phyloP scores from a whole-genome alignment of 306 rosid species.

The Quercus gilva region DNA sequence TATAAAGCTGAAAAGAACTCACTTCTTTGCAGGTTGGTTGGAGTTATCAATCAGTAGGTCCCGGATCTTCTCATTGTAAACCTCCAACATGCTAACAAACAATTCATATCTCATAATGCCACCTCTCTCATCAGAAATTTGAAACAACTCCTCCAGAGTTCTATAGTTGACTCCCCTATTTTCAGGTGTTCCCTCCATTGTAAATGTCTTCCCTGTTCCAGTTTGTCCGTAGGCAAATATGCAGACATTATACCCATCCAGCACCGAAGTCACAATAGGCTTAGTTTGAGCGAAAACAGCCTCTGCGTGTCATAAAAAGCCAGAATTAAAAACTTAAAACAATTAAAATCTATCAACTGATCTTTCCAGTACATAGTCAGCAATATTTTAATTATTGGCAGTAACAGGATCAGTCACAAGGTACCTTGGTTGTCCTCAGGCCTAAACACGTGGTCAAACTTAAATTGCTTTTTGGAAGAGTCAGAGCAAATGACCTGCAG shows the following conservation, averaged over 20 bases:
- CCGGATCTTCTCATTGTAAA: constrained; percentile 87
- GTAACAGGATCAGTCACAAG: neutral
- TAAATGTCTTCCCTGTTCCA: constrained; percentile 96
- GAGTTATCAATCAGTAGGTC: constrained; percentile 84
- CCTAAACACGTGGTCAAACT: constrained; percentile 81
- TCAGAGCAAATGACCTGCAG: constrained; percentile 80
- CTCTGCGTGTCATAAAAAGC: constrained; percentile 45
- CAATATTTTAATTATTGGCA: neutral
- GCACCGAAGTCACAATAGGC: constrained; percentile 79
- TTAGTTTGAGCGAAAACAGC: constrained; percentile 78
- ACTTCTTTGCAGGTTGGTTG: constrained; percentile 77
- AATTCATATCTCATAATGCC: constrained; percentile 72
- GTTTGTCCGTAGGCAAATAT: constrained; percentile 99
- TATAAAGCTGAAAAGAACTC: constrained; percentile 31
- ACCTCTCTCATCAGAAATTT: constrained; percentile 61
- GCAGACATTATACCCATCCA: constrained; percentile 95
- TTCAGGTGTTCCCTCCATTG: constrained; percentile 93
- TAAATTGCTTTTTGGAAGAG: constrained; percentile 85
- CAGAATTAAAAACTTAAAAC: constrained; percentile 2
- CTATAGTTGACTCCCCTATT: constrained; percentile 94
- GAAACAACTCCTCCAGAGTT: constrained; percentile 81
- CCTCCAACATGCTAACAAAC: constrained; percentile 94
- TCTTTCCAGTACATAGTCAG: neutral
- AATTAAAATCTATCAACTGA: neutral
- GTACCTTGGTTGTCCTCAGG: constrained; percentile 88